Base-by-base conservation (phyloP, 805 yeast species). In the Saturnispora serradocipensis region DNA sequence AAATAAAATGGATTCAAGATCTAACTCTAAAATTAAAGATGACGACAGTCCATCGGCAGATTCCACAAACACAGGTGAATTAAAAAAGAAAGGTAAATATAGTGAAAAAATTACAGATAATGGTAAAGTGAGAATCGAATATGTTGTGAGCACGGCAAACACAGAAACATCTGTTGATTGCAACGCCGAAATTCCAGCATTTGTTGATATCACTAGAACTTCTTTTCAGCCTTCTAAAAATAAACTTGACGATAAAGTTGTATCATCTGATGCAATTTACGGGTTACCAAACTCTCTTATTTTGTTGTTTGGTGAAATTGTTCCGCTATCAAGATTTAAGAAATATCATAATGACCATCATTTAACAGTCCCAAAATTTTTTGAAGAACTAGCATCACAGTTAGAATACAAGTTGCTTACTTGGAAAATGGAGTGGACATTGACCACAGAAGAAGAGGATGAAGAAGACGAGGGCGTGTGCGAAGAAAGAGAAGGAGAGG, bases 221-320 rank as follows among this genome's bases (percentile, higher is more conserved):
- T 62, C 72, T 63, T 63, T 74, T 62, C 70, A 65, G 50, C 67
- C 64, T 35, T 65, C 70, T 1, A 66, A 65, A 50, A 64, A 67
- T 54, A 78, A 76, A 58, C 67, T 74, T 36, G 77, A 77, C 52
- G 80, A 77, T 59, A 78, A 79, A 55, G 72, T 77, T 49, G 73
- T 84, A 55, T 82, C 89, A 8, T 82, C 90, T 1, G 95, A 86
- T 64, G 86, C 90, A 0, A 70, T 88, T 47, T 88, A 86, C 63
- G 96, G 96, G 0, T 69, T 88, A 51, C 96, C 96, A 7, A 87
- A 86, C 60, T 84, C 95, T 2, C 69, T 88, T 43, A 82, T 87
- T 51, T 59, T 82, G 22, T 67, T 88, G 50, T 86, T 88, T 66
- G 77, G 85, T 53, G 87, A 84, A 55, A 82, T 86, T 15, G 88